Evolutionary conservation across 768 basidiomycete species (phyloP), one percentile per base, ranked within the genome.

Genomic region (Pulveroboletus sp.): DNA sequence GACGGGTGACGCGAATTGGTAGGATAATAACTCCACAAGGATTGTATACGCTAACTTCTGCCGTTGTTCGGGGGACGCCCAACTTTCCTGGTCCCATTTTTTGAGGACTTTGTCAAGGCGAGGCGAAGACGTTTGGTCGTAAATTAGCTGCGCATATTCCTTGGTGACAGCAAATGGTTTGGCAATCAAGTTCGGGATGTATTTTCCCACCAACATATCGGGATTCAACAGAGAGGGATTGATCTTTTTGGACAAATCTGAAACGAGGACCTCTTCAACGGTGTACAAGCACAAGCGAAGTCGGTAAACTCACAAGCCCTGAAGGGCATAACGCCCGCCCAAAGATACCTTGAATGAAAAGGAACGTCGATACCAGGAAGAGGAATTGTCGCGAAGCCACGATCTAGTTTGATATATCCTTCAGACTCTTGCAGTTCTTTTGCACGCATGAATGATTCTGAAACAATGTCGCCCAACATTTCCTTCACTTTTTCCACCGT

Each of bases 311-410:
- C 64, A 93, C 89, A 96, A 49, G 92, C 90, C 58, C 93, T 84
- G 89, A 96, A 95, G 9, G 94, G 91, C 84, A 95, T 79, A 27
- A 96, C 93, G 65, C 93, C 93, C 14, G 94, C 94, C 96, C 96
- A 99, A 35, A 99, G 80, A 71, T 98, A 99, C 52, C 94, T 88
- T 4, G 96, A 98, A 69, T 99, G 96, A 89, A 99, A 99, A 5
- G 96, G 96, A 1, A 99, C 96, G 61, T 98, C 96, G 60, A 99
- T 97, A 54, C 95, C 95, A 35, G 94, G 91, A 35, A 95, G 78
- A 37, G 92, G 93, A 50, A 94, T 94, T 17, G 93, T 93, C 0
- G 95, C 95, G 59, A 93, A 96, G 8, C 96, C 96, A 60, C 96
- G 89, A 60, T 99, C 95, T 45, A 99, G 83, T 60, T 86, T 87